Conservation (phyloP, 2,329 filamentous ascomycete species). For the Volutella citrinella region DNA sequence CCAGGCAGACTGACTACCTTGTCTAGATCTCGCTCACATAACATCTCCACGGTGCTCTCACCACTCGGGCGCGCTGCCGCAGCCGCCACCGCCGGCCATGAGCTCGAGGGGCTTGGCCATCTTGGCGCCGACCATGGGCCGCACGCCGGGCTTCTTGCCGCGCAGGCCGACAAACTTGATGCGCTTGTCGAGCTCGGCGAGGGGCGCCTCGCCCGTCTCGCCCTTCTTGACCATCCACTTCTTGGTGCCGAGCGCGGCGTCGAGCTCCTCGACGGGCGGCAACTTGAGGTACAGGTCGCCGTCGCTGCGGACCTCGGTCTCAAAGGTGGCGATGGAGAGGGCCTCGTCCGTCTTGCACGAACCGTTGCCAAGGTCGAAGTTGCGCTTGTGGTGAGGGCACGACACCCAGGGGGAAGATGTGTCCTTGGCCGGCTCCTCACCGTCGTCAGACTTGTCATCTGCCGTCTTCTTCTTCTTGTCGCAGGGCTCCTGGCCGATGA, state of each 20-base stretch:
- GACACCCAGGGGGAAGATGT: slow-evolving; percentile 67
- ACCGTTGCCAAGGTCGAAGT: slow-evolving; percentile 73
- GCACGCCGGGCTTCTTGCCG: slow-evolving; percentile 41
- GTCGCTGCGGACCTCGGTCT: slow-evolving; percentile 68
- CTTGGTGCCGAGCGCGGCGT: slow-evolving; percentile 71
- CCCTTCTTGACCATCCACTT: slow-evolving; percentile 76
- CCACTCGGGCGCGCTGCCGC: slow-evolving; percentile 46
- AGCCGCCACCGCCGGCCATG: slow-evolving; percentile 32
- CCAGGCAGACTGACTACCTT: no score
- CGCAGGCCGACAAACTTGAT: slow-evolving; percentile 43
- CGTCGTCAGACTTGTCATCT: slow-evolving; percentile 23
- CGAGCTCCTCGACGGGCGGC: slow-evolving; percentile 77
- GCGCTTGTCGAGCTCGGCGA: slow-evolving; percentile 45
- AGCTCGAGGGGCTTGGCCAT: slow-evolving; percentile 38
- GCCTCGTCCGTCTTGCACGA: slow-evolving; percentile 71
- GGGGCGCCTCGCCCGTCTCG: slow-evolving; percentile 47
- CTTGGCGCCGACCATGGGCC: slow-evolving; percentile 28
- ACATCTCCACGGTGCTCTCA: slow-evolving; percentile 25
- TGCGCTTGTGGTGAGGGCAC: slow-evolving; percentile 87
- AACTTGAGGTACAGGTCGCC: slow-evolving; percentile 78
- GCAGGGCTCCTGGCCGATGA: slow-evolving; percentile 65
- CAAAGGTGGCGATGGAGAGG: slow-evolving; percentile 80
- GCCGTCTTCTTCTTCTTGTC: no score
- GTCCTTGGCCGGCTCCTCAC: slow-evolving; percentile 19
- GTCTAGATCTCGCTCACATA: no score